Evolutionary conservation across 2,329 filamentous ascomycete species (phyloP).

Genomic region (Talaromyces sp.): DNA sequence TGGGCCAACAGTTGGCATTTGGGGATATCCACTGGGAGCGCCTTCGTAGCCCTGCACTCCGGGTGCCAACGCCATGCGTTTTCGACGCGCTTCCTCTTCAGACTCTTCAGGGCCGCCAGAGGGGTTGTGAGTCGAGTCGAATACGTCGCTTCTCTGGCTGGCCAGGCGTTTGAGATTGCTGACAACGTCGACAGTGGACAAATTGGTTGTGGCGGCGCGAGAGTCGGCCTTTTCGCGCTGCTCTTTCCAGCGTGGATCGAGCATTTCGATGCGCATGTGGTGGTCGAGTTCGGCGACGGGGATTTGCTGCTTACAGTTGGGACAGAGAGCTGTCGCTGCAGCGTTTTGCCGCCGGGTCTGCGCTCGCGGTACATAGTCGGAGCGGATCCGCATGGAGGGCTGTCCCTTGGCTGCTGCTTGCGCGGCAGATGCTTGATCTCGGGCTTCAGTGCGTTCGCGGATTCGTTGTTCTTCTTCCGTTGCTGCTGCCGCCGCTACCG

Average conservation of each 20-base stretch:
- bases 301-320: slow-evolving; percentile 88
- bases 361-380: slow-evolving; percentile 85
- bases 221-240: slow-evolving; percentile 86
- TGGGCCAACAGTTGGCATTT: slow-evolving; percentile 19
- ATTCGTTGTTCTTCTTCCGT: slow-evolving; percentile 61
- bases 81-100: slow-evolving; percentile 69
- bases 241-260: slow-evolving; percentile 94
- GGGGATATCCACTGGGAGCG: slow-evolving; percentile 12
- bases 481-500: slow-evolving; percentile 38
- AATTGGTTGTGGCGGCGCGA: slow-evolving; percentile 77
- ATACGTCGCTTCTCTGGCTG: slow-evolving; percentile 80
- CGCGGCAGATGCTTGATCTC: slow-evolving; percentile 65
- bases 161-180: slow-evolving; percentile 94
- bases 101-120: slow-evolving; percentile 53
- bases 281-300: slow-evolving; percentile 82
- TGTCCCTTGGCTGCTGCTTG: slow-evolving; percentile 65
- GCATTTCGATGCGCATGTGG: slow-evolving; percentile 89
- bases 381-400: slow-evolving; percentile 76
- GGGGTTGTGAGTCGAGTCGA: slow-evolving; percentile 52
- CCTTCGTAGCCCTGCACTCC: slow-evolving; percentile 10
- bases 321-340: slow-evolving; percentile 66
- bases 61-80: slow-evolving; percentile 62
- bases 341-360: slow-evolving; percentile 64
- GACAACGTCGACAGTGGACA: slow-evolving; percentile 80
- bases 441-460: slow-evolving; percentile 51